phyloP scores from a whole-genome alignment of 768 basidiomycete species.

The Lactarius hengduanensis region DNA sequence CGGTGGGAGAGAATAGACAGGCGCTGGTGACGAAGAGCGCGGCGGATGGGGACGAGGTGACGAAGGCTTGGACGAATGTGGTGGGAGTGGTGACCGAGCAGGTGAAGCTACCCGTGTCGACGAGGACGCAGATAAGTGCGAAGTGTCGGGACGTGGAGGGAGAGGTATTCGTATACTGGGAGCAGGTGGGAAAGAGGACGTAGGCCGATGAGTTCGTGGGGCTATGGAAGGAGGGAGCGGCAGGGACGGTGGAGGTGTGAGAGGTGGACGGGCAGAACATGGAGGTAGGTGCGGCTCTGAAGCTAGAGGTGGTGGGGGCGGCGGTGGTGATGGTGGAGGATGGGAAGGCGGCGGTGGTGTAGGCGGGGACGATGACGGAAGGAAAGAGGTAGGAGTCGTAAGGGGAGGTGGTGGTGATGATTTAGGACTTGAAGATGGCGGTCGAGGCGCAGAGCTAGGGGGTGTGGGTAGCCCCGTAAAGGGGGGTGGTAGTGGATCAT shows the following conservation, averaged over 20 bases:
- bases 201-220: constrained; percentile 31
- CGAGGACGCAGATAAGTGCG: constrained; percentile 30
- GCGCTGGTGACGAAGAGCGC: constrained; percentile 22
- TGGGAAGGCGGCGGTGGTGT: constrained; percentile 21
- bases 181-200: constrained; percentile 23
- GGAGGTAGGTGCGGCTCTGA: constrained; percentile 32
- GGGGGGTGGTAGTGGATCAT: constrained; percentile 38
- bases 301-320: constrained; percentile 26
- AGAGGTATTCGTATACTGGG: constrained; percentile 27
- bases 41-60: constrained; percentile 25
- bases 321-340: constrained; percentile 36
- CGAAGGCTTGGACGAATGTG: constrained; percentile 34
- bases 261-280: constrained; percentile 25
- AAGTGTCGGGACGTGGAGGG: constrained; percentile 30
- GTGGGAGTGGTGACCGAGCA: constrained; percentile 28
- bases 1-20: constrained; percentile 41
- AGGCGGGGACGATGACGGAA: constrained; percentile 32
- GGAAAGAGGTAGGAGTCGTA: constrained; percentile 26
- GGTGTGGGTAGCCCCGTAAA: constrained; percentile 37
- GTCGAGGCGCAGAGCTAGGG: constrained; percentile 33
- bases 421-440: constrained; percentile 33
- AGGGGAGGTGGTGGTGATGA: constrained; percentile 29
- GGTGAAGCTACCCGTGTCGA: constrained; percentile 29
- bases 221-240: constrained; percentile 27
- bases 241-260: constrained; percentile 31